A percentile compares a stretch with the other conserved stretches of the same genome.
Conservation (phyloP, 257 asterid genomes). For the Solanum ahanhuiri region DNA sequence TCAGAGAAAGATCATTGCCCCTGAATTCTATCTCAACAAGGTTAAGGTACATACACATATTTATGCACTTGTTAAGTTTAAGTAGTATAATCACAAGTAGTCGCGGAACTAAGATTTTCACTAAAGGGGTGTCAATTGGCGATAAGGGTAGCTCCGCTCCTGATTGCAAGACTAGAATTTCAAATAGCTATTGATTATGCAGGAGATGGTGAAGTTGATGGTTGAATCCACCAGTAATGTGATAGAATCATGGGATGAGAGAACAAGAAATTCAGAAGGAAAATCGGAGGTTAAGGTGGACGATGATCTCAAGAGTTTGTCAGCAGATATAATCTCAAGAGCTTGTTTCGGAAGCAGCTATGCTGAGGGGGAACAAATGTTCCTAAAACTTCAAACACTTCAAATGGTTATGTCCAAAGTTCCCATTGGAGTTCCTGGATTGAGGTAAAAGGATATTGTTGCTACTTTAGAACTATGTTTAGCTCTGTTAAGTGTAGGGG, state of each 20-base stretch:
- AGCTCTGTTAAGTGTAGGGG: background rate
- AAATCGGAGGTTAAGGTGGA: constrained; percentile 33
- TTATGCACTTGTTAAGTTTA: background rate
- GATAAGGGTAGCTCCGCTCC: background rate
- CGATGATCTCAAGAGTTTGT: constrained; percentile 47
- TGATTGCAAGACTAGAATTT: background rate
- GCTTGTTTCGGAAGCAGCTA: constrained; percentile 72
- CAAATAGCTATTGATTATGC: background rate
- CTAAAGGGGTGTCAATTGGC: background rate
- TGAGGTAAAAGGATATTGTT: constrained; percentile 28
- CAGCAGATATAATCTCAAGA: constrained; percentile 70
- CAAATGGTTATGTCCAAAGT: constrained; percentile 43
- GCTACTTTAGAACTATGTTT: background rate
- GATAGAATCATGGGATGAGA: constrained; percentile 47
- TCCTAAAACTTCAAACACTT: constrained; percentile 48
- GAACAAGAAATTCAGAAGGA: constrained; percentile 13
- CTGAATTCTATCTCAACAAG: constrained; percentile 51
- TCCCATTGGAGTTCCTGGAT: constrained; percentile 54
- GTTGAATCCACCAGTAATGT: constrained; percentile 41
- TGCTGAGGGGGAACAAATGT: constrained; percentile 38
- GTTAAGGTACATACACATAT: constrained; percentile 38
- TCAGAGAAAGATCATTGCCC: constrained; percentile 60
- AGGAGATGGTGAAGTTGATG: constrained; percentile 53
- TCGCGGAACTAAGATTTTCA: background rate
- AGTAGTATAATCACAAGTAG: background rate